Evolutionary conservation across 208 protist species (phyloP).

Genomic region (Trypanosoma scelopori): DNA sequence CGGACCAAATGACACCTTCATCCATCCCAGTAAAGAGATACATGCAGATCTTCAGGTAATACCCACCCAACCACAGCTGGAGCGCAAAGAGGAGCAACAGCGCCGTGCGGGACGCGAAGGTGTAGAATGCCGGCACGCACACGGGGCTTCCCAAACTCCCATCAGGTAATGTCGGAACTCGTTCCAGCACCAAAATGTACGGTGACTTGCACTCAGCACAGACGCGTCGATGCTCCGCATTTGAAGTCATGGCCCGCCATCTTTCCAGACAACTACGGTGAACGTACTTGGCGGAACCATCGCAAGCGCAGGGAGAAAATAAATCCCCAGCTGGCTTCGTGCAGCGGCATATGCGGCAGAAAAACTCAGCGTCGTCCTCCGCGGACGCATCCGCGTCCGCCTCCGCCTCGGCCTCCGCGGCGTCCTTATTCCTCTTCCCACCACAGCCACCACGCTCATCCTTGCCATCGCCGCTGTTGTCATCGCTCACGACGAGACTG

Average conservation of each 20-base stretch:
- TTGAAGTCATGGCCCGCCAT: constrained; percentile 49
- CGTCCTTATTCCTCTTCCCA: neutral
- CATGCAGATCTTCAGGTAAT: constrained; percentile 30
- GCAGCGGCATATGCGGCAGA: constrained; percentile 82
- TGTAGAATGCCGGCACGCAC: constrained; percentile 18
- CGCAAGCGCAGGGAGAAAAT: constrained; percentile 72
- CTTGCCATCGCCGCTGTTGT: neutral
- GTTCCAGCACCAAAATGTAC: constrained; percentile 23
- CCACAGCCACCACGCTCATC: neutral
- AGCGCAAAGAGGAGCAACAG: constrained; percentile 13
- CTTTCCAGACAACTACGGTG: constrained; percentile 75
- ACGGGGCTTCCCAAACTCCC: constrained; percentile 7
- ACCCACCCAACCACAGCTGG: constrained; percentile 22
- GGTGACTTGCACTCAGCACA: constrained; percentile 39
- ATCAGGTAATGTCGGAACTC: constrained; percentile 12
- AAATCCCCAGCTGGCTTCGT: constrained; percentile 52
- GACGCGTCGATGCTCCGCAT: constrained; percentile 25
- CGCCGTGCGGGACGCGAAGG: neutral
- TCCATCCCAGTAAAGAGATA: constrained; percentile 26
- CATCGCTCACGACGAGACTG: neutral
- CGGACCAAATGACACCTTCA: constrained; percentile 29
- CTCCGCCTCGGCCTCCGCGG: neutral
- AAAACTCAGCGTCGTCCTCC: constrained; percentile 46
- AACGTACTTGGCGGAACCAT: constrained; percentile 75
- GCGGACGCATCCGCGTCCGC: constrained; percentile 24